Conservation (phyloP, 306 rosid species). For the Herpetospermum pedunculosum region DNA sequence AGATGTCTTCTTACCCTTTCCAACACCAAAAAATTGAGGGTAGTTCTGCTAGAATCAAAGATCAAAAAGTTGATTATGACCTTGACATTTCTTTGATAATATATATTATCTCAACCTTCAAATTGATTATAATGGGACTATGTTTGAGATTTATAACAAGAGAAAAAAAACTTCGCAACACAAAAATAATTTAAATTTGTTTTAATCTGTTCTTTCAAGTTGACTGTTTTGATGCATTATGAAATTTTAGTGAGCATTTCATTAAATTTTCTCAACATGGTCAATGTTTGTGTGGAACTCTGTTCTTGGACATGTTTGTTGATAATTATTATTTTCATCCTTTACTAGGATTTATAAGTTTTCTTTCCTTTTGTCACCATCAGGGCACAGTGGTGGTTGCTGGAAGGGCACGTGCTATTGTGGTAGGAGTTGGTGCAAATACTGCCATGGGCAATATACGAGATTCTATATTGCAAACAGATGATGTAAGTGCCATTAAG, state of each 20-base stretch:
- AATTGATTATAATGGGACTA: background rate
- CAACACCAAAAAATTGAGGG: background rate
- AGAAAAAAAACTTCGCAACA: background rate
- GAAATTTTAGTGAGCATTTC: background rate
- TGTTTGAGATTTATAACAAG: background rate
- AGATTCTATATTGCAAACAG: conserved; percentile 83
- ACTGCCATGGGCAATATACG: conserved; percentile 97
- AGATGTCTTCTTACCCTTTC: background rate
- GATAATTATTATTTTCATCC: background rate
- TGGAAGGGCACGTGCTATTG: conserved; percentile 94
- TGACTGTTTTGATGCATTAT: background rate
- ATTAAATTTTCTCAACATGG: background rate
- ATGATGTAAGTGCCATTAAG: conserved; percentile 57
- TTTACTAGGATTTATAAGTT: background rate
- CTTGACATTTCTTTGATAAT: background rate
- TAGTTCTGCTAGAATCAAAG: background rate
- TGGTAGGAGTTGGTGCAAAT: conserved; percentile 84
- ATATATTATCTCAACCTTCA: background rate
- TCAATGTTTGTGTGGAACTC: background rate
- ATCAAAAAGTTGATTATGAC: background rate
- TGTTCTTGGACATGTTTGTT: background rate
- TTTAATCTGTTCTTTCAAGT: background rate
- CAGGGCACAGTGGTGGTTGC: conserved; percentile 98
- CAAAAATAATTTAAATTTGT: background rate
- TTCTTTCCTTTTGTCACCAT: conserved; percentile 16